A percentile compares a stretch with the other conserved stretches of the same genome.
phyloP scores from a whole-genome alignment of 2,329 filamentous ascomycete species.

The Stromatinia cepivora region DNA sequence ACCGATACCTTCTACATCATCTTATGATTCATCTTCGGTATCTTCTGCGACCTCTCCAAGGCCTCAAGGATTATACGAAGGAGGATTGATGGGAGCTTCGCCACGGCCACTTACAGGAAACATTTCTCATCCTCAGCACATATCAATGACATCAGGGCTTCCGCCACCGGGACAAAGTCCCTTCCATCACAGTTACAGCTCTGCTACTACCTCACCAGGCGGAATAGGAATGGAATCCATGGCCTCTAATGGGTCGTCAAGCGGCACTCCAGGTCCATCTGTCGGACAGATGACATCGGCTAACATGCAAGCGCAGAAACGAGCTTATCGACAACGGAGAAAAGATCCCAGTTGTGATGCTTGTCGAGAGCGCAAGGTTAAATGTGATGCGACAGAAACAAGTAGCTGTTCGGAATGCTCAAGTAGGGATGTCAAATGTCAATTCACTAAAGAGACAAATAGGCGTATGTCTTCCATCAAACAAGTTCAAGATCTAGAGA shows the following conservation, averaged over 20 bases:
- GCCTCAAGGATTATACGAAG: constrained; percentile 53
- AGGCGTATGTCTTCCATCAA: constrained; percentile 99
- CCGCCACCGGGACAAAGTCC: constrained; percentile 39
- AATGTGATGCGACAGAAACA: constrained; percentile 95
- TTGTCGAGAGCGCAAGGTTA: constrained; percentile 81
- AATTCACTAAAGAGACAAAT: constrained; percentile 99
- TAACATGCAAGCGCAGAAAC: constrained; percentile 73
- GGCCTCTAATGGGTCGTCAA: constrained; percentile 58
- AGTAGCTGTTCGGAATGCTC: constrained; percentile 97
- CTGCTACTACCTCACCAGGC: constrained; percentile 38
- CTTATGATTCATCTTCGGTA: constrained; percentile 64
- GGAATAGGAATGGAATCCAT: constrained; percentile 58
- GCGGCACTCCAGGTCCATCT: constrained; percentile 53
- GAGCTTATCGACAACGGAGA: constrained; percentile 89
- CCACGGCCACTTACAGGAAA: constrained; percentile 51
- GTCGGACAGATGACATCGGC: constrained; percentile 44
- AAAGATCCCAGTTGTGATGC: constrained; percentile 98
- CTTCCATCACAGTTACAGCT: constrained; percentile 38
- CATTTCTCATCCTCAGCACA: constrained; percentile 50
- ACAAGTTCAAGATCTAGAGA: constrained; percentile 96
- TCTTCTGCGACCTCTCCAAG: constrained; percentile 62
- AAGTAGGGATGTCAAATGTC: constrained; percentile 93
- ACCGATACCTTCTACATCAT: constrained; percentile 60
- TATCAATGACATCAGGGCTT: constrained; percentile 54
- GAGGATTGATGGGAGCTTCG: constrained; percentile 54